phyloP scores from a whole-genome alignment of 1,139 yeast genomes.

The Suhomyces maxii region DNA sequence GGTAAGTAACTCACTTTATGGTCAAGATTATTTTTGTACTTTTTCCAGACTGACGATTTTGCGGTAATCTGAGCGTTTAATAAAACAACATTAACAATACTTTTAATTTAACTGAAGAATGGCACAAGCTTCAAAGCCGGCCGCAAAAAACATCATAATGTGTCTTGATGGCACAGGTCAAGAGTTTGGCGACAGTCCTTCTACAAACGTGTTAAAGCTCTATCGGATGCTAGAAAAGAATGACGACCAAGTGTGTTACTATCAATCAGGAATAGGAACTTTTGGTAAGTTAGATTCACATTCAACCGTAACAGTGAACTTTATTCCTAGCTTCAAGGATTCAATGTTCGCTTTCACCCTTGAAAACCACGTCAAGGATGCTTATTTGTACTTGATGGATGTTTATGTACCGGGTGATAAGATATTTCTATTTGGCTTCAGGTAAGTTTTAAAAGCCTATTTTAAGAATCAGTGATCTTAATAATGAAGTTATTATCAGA shows the following conservation, averaged over 20 bases:
- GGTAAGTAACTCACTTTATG: too few species aligned
- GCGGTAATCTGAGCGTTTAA: neutral
- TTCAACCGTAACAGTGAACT: slow-evolving; percentile 15
- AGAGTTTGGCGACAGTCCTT: slow-evolving; percentile 56
- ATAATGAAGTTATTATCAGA: too few species aligned
- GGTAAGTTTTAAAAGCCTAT: slow-evolving; percentile 20
- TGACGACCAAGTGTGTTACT: slow-evolving; percentile 51
- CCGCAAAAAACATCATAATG: slow-evolving; percentile 30
- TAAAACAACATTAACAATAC: too few species aligned
- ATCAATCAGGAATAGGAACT: slow-evolving; percentile 68
- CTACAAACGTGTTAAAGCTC: slow-evolving; percentile 55
- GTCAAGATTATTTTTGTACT: neutral
- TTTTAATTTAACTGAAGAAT: too few species aligned
- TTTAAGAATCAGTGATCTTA: neutral
- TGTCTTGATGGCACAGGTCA: slow-evolving; percentile 67
- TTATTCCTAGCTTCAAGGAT: slow-evolving; percentile 30
- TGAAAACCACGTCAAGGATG: slow-evolving; percentile 55
- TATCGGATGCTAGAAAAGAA: slow-evolving; percentile 53
- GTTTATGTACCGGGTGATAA: slow-evolving; percentile 50
- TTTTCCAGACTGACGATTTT: neutral
- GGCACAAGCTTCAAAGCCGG: neutral
- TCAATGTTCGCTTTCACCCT: slow-evolving; percentile 54
- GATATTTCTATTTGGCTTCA: slow-evolving; percentile 59
- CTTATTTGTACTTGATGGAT: slow-evolving; percentile 52
- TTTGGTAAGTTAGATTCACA: slow-evolving; percentile 40